phyloP scores from a whole-genome alignment of 768 basidiomycete species.

The Suillus decipiens region DNA sequence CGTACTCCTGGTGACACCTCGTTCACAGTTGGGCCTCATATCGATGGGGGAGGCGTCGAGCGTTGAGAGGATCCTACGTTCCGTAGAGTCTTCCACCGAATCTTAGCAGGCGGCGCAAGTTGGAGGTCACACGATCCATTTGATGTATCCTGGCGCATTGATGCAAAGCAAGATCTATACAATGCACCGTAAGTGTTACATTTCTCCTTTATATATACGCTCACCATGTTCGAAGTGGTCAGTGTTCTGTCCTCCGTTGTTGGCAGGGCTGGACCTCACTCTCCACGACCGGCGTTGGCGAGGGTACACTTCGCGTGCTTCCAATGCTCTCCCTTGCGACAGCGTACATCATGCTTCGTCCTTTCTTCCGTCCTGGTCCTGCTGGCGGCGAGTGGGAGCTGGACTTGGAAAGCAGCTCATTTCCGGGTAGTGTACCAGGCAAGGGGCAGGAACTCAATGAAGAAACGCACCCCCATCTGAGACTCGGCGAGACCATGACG shows the following conservation, averaged over 20 bases:
- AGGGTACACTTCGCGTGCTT: constrained; percentile 66
- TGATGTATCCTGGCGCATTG: constrained; percentile 45
- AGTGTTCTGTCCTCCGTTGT: constrained; percentile 55
- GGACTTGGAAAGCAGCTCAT: constrained; percentile 50
- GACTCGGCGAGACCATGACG: constrained; percentile 55
- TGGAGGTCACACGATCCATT: constrained; percentile 57
- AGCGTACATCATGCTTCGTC: constrained; percentile 64
- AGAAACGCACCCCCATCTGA: constrained; percentile 63
- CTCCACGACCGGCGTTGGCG: constrained; percentile 53
- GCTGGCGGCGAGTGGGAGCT: constrained; percentile 51
- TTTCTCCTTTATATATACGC: constrained; percentile 12
- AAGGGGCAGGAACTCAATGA: constrained; percentile 58
- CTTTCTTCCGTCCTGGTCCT: constrained; percentile 55
- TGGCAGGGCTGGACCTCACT: constrained; percentile 62
- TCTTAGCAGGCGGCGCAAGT: constrained; percentile 42
- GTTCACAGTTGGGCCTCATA: constrained; percentile 68
- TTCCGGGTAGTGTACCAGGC: constrained; percentile 57
- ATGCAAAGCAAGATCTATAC: constrained; percentile 63
- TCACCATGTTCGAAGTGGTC: constrained; percentile 38
- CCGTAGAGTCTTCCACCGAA: constrained; percentile 41
- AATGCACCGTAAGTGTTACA: constrained; percentile 48
- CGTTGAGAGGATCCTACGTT: constrained; percentile 55
- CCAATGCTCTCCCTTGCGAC: constrained; percentile 56
- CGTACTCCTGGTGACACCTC: constrained; percentile 68
- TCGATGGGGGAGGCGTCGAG: constrained; percentile 54